These are phyloP conservation scores for Drechslerella dactyloides DNA, from an alignment of 2,329 filamentous ascomycete species.

Conservation along the genomic window DNA sequence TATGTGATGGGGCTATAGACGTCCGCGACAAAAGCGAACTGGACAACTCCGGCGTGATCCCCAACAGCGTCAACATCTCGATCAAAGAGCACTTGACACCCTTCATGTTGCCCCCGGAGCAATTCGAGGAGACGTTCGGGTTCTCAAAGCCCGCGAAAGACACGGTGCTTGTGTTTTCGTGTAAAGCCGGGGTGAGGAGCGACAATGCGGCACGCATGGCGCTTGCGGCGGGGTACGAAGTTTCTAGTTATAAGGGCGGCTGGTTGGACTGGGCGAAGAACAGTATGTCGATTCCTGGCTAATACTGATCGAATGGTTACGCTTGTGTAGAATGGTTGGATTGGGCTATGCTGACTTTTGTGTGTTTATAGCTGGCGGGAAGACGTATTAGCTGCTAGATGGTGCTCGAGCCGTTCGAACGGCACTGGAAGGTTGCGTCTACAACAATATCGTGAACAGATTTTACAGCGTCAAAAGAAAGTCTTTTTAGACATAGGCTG, in stretches of 20 bases:
- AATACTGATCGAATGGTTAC: background rate
- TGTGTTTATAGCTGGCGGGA: conserved; percentile 28
- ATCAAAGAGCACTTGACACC: conserved; percentile 77
- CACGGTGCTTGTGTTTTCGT: conserved; percentile 80
- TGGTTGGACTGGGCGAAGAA: conserved; percentile 78
- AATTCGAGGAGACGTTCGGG: conserved; percentile 79
- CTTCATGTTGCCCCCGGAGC: conserved; percentile 72
- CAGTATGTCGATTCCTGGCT: conserved; percentile 35
- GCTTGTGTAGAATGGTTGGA: no score
- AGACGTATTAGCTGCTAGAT: conserved; percentile 30
- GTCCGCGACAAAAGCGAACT: conserved; percentile 76
- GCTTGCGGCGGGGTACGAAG: conserved; percentile 73
- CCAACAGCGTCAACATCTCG: conserved; percentile 81
- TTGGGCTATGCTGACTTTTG: conserved; percentile 3
- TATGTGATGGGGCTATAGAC: conserved; percentile 62
- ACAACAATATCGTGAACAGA: no score
- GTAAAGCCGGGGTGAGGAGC: conserved; percentile 86
- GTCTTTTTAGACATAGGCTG: no score
- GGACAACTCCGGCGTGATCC: conserved; percentile 71
- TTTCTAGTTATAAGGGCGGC: conserved; percentile 63
- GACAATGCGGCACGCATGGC: conserved; percentile 78
- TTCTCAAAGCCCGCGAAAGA: conserved; percentile 69
- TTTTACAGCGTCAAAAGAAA: no score
- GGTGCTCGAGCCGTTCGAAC: no score
- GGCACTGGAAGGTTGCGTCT: no score